A percentile compares a stretch with the other conserved stretches of the same genome.
These are phyloP conservation scores for Carallia brachiata DNA, from an alignment of 345 rosid species.

Conservation along the genomic window DNA sequence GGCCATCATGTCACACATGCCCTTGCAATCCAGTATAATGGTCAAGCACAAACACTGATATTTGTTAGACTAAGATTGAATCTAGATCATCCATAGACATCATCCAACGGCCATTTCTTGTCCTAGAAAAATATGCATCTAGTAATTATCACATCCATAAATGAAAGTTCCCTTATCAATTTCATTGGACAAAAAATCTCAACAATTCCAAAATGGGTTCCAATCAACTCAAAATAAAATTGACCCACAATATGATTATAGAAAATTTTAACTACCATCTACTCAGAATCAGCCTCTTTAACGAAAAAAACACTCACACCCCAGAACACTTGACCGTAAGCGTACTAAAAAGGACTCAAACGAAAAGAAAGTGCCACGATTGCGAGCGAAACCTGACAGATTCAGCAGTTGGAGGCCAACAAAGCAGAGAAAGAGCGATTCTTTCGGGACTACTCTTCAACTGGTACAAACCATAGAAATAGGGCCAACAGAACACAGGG, in stretches of 20 bases:
- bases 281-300: too few species aligned
- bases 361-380: not conserved
- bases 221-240: not conserved
- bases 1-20: not conserved
- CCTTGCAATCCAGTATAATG: not conserved
- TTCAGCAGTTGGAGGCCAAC: slow-evolving; percentile 10
- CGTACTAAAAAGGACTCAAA: not conserved
- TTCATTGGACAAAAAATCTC: not conserved
- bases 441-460: not conserved
- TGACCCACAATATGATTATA: not conserved
- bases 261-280: too few species aligned
- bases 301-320: too few species aligned
- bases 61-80: not conserved
- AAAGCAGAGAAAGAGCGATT: slow-evolving; percentile 4
- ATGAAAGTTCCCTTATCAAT: not conserved
- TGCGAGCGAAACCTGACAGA: slow-evolving; percentile 25
- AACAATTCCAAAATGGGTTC: not conserved
- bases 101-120: not conserved
- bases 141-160: not conserved
- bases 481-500: slow-evolving; percentile 22
- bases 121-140: not conserved
- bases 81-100: not conserved
- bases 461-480: slow-evolving; percentile 13
- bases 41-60: not conserved
- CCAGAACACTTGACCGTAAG: not conserved